Percentiles rank a stretch among this genome's conserved stretches.
Conservation (phyloP, 176 grass and related monocot species). For the Aegilops sharonensis region DNA sequence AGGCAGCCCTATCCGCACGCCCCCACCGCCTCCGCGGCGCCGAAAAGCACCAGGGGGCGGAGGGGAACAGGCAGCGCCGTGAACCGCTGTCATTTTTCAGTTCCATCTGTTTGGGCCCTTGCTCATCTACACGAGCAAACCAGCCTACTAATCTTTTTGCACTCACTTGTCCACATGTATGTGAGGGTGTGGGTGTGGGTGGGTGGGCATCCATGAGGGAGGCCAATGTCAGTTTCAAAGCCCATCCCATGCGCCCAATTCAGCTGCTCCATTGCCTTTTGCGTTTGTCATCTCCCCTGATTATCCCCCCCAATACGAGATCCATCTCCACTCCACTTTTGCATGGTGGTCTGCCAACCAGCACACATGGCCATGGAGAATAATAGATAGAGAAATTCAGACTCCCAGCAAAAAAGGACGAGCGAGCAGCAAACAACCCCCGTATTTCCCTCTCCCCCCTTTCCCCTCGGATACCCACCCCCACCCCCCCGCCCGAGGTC, state of each 20-base stretch:
- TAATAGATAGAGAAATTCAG: neutral
- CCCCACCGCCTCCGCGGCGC: too few relatives aligned
- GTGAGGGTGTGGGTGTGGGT: neutral
- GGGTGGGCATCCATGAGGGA: neutral
- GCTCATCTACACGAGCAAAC: neutral
- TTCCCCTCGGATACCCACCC: neutral
- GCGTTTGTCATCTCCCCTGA: neutral
- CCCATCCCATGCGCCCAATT: neutral
- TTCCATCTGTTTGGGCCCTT: too few relatives aligned
- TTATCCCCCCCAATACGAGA: neutral
- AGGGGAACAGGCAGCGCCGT: too few relatives aligned
- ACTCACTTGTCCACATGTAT: neutral
- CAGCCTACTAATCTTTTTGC: neutral
- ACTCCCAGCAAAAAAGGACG: neutral
- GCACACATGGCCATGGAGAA: neutral
- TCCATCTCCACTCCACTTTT: neutral
- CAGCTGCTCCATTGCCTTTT: neutral
- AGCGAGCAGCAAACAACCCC: neutral
- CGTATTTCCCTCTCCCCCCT: neutral
- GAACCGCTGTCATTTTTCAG: too few relatives aligned
- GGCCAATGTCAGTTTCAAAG: neutral
- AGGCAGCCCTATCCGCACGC: too few relatives aligned
- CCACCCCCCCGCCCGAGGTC: neutral
- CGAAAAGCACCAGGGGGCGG: too few relatives aligned
- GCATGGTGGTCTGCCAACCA: neutral